phyloP scores from a whole-genome alignment of 805 yeast genomes.

The Candida hungchunana region DNA sequence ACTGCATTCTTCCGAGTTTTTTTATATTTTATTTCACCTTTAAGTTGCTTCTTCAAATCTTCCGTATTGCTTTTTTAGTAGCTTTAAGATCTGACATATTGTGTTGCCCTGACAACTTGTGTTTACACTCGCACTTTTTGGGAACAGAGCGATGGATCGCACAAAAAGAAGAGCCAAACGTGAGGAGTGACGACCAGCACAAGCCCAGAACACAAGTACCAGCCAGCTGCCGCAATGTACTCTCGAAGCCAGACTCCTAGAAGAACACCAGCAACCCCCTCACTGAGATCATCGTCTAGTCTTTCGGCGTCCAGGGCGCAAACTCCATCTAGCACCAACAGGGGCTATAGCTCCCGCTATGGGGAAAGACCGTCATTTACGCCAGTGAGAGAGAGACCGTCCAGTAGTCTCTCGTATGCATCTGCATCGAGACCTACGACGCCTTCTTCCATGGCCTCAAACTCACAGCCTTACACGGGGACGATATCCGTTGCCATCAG shows the following conservation, averaged over 20 bases:
- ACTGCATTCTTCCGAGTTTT: no score
- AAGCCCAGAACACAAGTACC: no score
- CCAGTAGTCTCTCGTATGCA: slow-evolving; percentile 12
- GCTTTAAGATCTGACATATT: no score
- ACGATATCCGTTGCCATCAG: slow-evolving; percentile 73
- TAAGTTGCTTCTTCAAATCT: no score
- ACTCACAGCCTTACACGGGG: slow-evolving; percentile 48
- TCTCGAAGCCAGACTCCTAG: slow-evolving; percentile 24
- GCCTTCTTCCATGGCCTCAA: slow-evolving; percentile 16
- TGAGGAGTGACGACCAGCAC: no score
- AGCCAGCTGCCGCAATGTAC: slow-evolving; percentile 18
- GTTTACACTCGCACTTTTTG: no score
- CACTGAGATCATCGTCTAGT: slow-evolving; percentile 21
- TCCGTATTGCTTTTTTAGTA: no score
- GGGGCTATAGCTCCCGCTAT: slow-evolving; percentile 14
- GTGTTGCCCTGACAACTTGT: no score
- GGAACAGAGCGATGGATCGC: no score
- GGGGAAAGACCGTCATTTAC: slow-evolving; percentile 21
- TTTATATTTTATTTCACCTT: no score
- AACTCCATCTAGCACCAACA: slow-evolving; percentile 20
- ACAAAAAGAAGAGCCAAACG: no score
- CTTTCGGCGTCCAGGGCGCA: slow-evolving; percentile 18
- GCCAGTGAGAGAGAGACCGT: slow-evolving; percentile 22
- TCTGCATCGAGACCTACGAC: slow-evolving; percentile 22
- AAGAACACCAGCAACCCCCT: slow-evolving; percentile 21